phyloP scores from a whole-genome alignment of 192 early-diverging fungal species.

The Physocladia obscura region DNA sequence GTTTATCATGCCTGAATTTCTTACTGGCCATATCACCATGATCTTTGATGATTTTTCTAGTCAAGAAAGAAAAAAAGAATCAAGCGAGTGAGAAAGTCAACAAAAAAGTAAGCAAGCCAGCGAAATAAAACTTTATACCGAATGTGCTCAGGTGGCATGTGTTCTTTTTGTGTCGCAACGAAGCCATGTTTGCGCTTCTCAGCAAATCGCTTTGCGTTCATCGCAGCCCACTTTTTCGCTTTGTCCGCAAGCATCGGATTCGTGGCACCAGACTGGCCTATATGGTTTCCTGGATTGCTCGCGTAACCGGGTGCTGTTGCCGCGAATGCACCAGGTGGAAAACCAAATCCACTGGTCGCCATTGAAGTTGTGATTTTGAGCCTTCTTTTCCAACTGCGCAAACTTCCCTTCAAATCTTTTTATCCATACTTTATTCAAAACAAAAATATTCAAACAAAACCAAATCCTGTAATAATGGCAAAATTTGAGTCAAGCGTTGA shows the following conservation, averaged over 20 bases:
- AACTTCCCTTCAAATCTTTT: too few species aligned
- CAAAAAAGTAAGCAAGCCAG: neutral
- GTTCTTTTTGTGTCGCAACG: conserved; percentile 86
- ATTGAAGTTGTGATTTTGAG: too few species aligned
- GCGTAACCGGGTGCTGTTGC: too few species aligned
- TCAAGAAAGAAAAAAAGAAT: too few species aligned
- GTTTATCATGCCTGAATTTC: conserved; percentile 96
- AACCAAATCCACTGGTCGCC: too few species aligned
- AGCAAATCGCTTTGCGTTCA: conserved; percentile 87
- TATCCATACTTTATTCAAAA: too few species aligned
- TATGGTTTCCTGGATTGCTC: too few species aligned
- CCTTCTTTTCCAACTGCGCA: too few species aligned
- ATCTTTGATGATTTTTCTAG: conserved; percentile 95
- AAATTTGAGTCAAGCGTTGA: neutral
- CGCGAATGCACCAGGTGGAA: too few species aligned
- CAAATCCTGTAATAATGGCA: conserved; percentile 28
- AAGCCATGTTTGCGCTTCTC: conserved; percentile 95
- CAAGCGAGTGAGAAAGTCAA: neutral
- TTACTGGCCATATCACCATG: conserved; percentile 99
- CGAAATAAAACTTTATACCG: conserved; percentile 28
- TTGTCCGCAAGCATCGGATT: conserved; percentile 69
- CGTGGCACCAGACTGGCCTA: too few species aligned
- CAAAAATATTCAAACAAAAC: conserved; percentile 36
- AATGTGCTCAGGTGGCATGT: conserved; percentile 97
- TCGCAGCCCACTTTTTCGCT: conserved; percentile 86